Evolutionary conservation across 306 rosid species (phyloP), one percentile per base, ranked within the genome.

Genomic region (Albizia julibrissin): DNA sequence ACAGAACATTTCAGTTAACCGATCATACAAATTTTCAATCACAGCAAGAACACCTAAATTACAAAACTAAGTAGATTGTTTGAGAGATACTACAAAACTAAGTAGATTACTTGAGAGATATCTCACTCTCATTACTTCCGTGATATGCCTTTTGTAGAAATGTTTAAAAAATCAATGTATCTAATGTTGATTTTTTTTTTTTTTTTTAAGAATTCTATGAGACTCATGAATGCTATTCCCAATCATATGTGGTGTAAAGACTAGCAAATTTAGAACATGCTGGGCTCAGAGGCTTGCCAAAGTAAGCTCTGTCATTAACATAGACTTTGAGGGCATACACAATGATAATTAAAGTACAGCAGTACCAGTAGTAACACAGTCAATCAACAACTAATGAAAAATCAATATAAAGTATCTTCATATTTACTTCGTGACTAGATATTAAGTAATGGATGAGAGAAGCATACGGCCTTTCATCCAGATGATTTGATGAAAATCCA

Each of bases 391-490:
- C 18, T 75, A 86, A 65, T 0, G 22, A 66, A 76, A 79, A 49
- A 19, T 52, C 22, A 15, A 14, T 7, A 78, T 37, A 39, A 27
- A 39, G 43, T n/a, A 21, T 1, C 50, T n/a, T n/a, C 52, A 40
- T 69, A 39, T 46, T 44, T 66, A 62, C 47, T 67, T 72, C 49
- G 47, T 39, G 37, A 69, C 54, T n/a, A n/a, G n/a, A n/a, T n/a
- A 75, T 69, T 80, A 79, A 24, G 81, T 19, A 49, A 76, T 0
- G 58, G 75, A 24, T 69, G 42, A 72, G 61, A 82, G 74, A 84
- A 58, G 34, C 97, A 5, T 90, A 94, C 98, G 92, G 94, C 62
- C 64, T 89, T 52, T 82, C 87, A 54, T 85, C 80, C 62, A 56
- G 52, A 77, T 68, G 80, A 65, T 81, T 78, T 19, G 88, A 56